These are phyloP conservation scores for Hortaea sp. DNA, from an alignment of 2,329 filamentous ascomycete species.

Conservation along the genomic window DNA sequence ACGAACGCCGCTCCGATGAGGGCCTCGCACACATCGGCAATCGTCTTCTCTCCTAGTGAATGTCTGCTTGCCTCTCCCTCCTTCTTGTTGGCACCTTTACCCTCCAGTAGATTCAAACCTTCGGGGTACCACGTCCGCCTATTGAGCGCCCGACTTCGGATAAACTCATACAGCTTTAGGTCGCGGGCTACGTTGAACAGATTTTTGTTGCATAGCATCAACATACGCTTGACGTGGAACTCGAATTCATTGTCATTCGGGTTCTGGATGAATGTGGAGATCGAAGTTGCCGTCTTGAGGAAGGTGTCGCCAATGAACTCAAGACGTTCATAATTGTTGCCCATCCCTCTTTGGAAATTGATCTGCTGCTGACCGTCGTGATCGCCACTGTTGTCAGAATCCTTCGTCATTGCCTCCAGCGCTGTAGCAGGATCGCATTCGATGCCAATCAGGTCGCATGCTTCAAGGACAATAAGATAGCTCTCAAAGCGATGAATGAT, in stretches of 20 bases:
- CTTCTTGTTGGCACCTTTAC: constrained; percentile 37
- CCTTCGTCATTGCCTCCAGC: constrained; percentile 85
- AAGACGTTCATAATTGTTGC: constrained; percentile 85
- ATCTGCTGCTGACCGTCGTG: constrained; percentile 52
- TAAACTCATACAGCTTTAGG: constrained; percentile 59
- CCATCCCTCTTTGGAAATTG: constrained; percentile 77
- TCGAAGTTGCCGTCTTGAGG: constrained; percentile 89
- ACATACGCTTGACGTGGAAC: constrained; percentile 84
- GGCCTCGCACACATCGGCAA: constrained; percentile 85
- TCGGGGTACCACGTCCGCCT: constrained; percentile 81
- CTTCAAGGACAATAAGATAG: constrained; percentile 69
- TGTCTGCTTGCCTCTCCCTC: constrained; percentile 46
- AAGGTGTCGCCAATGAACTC: constrained; percentile 93
- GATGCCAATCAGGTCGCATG: constrained; percentile 55
- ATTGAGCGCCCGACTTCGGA: constrained; percentile 75
- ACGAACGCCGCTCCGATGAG: constrained; percentile 77
- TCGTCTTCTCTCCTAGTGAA: constrained; percentile 63
- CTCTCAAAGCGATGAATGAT: constrained; percentile 78
- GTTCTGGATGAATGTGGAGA: constrained; percentile 68
- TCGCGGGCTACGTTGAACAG: constrained; percentile 67
- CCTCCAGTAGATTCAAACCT: constrained; percentile 60
- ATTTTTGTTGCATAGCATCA: constrained; percentile 83
- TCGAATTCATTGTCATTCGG: constrained; percentile 74
- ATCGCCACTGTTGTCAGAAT: constrained; percentile 75
- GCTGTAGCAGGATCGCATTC: constrained; percentile 58